Evolutionary conservation across 2,329 filamentous ascomycete genomes (phyloP).

Genomic region (Trichoderma lentiforme): DNA sequence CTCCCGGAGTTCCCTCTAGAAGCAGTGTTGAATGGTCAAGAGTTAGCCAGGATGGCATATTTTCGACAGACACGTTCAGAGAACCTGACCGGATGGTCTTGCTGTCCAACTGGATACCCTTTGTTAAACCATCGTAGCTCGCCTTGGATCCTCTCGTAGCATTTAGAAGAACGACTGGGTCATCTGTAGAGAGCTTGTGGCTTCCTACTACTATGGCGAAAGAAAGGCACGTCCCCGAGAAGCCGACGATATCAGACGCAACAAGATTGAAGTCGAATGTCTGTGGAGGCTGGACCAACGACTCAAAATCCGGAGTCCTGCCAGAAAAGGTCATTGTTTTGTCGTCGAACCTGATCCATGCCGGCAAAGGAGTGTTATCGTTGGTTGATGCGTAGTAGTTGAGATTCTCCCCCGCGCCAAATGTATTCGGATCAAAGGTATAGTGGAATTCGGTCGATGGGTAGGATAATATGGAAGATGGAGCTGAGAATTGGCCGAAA

Average conservation of each 20-base stretch:
- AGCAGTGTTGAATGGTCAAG: slow-evolving; percentile 61
- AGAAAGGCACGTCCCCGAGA: slow-evolving; percentile 60
- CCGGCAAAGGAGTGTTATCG: slow-evolving; percentile 77
- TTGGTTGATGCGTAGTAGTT: slow-evolving; percentile 75
- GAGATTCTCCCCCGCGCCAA: slow-evolving; percentile 52
- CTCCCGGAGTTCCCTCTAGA: slow-evolving; percentile 62
- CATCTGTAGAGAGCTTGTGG: slow-evolving; percentile 64
- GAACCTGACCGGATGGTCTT: slow-evolving; percentile 46
- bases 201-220: slow-evolving; percentile 72
- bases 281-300: slow-evolving; percentile 65
- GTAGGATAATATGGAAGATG: slow-evolving; percentile 55
- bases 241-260: slow-evolving; percentile 77
- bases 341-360: slow-evolving; percentile 77
- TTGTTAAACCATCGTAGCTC: slow-evolving; percentile 49
- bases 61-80: slow-evolving; percentile 49
- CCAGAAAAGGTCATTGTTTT: slow-evolving; percentile 65
- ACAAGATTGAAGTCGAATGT: slow-evolving; percentile 69
- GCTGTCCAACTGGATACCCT: slow-evolving; percentile 57
- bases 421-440: slow-evolving; percentile 57
- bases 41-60: slow-evolving; percentile 65
- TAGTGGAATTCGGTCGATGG: slow-evolving; percentile 53
- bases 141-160: slow-evolving; percentile 52
- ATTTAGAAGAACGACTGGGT: slow-evolving; percentile 55
- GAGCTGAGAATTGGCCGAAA: slow-evolving; percentile 59
- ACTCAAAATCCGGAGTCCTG: slow-evolving; percentile 61